Evolutionary conservation across 140 eudicot genomes (phyloP), one percentile per base, ranked within the genome.

Genomic region (Bidens hawaiensis): DNA sequence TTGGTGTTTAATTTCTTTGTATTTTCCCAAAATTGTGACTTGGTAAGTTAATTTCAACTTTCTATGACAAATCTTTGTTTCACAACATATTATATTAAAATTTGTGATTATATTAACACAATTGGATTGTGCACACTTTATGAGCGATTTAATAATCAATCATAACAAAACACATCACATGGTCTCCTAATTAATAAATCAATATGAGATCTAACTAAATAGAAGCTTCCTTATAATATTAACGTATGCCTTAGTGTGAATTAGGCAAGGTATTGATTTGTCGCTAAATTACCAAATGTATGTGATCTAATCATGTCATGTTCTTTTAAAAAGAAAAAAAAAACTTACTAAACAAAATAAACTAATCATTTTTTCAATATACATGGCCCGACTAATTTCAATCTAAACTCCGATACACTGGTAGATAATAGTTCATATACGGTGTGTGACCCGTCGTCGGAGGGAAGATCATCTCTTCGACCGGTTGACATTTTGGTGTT

Each of bases 121-220:
- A 45, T 23, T 64, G 38, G 59, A 18, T 43, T 41, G 54, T 31
- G 60, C 28, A 54, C 71, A 28, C 12, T 71, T 62, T 62, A 33
- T 24, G 41, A 64, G 49, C 51, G 46, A 54, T 53, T 52, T 45
- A 64, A 46, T 33, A 64, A 64, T 19, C 11, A 64, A 23, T 13
- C 61, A 13, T 30, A 22, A 45, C 22, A 72, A 43, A 60, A 72
- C 72, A 64, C 61, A 64, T 64, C 72, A 55, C 78, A 65, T 72
- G 77, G 72, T 55, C 60, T 47, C 51, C 21, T 17, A 11, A 46
- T 22, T 42, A 18, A 64, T 34, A 54, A 49, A 45, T 64, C 66
- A 63, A 21, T 55, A 38, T 17, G 31, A 38, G 7, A 51, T 36
- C 14, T 50, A 63, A 9, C 22, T 55, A 5, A 19, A 11, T 30